Conservation (phyloP, 148 eudicot genomes). For the Dianthus caryophyllus region DNA sequence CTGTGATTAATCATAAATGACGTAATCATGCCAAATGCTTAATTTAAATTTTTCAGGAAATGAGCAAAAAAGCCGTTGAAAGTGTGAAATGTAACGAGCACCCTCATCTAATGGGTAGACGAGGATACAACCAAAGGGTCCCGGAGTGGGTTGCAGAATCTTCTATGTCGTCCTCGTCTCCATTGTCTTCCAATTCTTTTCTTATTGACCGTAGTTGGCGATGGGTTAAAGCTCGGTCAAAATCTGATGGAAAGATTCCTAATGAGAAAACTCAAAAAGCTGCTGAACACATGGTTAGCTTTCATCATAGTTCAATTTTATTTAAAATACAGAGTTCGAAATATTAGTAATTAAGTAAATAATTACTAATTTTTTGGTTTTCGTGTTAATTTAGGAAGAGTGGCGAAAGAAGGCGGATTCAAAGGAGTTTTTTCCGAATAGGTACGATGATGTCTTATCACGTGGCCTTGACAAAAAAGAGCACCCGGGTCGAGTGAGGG, state of each 20-base stretch:
- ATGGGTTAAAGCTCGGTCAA: background rate
- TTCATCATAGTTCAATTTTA: no score
- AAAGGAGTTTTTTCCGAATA: background rate
- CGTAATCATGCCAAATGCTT: slow-evolving; percentile 22
- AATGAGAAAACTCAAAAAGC: background rate
- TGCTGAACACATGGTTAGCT: background rate
- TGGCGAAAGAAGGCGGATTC: background rate
- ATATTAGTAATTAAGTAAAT: no score
- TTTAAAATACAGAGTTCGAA: no score
- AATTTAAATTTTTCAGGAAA: background rate
- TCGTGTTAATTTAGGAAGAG: background rate
- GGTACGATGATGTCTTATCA: no score
- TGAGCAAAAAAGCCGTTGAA: background rate
- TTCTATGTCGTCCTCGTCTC: background rate
- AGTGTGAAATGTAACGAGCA: background rate
- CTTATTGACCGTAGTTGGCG: background rate
- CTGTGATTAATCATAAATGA: slow-evolving; percentile 20
- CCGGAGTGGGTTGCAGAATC: background rate
- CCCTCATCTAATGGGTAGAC: background rate
- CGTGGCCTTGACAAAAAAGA: background rate
- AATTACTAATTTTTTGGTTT: no score
- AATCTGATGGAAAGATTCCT: background rate
- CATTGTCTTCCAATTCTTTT: background rate
- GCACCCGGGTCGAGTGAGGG: background rate
- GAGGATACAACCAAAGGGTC: background rate